Percentiles rank a stretch among this genome's conserved stretches.
Conservation (phyloP, 768 basidiomycete genomes). For the Hericium erinaceus region DNA sequence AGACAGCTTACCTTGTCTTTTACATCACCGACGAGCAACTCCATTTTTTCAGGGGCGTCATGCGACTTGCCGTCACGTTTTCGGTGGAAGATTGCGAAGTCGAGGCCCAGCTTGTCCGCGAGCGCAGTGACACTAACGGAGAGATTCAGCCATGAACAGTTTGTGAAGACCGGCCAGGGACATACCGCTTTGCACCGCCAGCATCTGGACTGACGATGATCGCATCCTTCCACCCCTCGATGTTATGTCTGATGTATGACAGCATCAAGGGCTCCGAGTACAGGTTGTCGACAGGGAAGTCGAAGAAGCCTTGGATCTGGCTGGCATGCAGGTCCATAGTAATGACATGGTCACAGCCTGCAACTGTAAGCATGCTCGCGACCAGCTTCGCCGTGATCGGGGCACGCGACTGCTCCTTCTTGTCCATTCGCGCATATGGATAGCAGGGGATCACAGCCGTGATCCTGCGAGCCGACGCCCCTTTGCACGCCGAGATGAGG, state of each 20-base stretch:
- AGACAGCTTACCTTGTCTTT: constrained; percentile 58
- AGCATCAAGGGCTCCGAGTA: constrained; percentile 96
- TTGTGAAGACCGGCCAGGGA: constrained; percentile 2
- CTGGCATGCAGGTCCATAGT: constrained; percentile 99
- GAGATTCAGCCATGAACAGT: too few relatives aligned
- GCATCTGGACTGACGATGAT: constrained; percentile 97
- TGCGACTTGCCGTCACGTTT: constrained; percentile 66
- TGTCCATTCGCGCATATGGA: constrained; percentile 95
- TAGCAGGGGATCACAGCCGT: constrained; percentile 98
- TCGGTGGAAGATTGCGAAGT: constrained; percentile 93
- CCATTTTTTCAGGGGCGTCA: constrained; percentile 72
- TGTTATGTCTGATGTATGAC: constrained; percentile 80
- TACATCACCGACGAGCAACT: constrained; percentile 92
- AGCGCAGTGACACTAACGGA: constrained; percentile 77
- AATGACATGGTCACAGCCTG: constrained; percentile 97
- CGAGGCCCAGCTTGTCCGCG: constrained; percentile 90
- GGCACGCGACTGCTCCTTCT: constrained; percentile 92
- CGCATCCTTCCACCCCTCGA: constrained; percentile 76
- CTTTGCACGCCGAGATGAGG: constrained; percentile 96
- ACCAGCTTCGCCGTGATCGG: constrained; percentile 98
- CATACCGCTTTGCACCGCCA: constrained; percentile 95
- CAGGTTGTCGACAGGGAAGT: constrained; percentile 96
- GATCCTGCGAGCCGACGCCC: constrained; percentile 88
- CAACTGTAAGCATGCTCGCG: constrained; percentile 94
- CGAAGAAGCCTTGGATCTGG: constrained; percentile 98